phyloP scores from a whole-genome alignment of 1,139 yeast species.

The Blastobotrys apis region DNA sequence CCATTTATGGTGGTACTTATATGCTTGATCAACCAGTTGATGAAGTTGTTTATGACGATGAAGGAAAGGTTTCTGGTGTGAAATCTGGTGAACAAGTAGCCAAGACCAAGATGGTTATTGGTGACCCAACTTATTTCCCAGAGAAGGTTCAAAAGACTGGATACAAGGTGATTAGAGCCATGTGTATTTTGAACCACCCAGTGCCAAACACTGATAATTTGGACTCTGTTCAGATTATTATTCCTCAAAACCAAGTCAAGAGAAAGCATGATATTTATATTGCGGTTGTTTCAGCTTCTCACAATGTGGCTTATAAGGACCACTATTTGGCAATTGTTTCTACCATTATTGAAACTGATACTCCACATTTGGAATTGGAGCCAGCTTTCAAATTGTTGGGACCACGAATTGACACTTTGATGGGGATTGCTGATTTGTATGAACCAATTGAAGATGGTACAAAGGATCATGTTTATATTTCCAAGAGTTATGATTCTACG shows the following conservation, averaged over 20 bases:
- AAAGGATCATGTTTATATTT: slow-evolving; percentile 70
- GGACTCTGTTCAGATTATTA: slow-evolving; percentile 89
- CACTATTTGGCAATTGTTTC: slow-evolving; percentile 91
- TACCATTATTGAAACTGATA: slow-evolving; percentile 88
- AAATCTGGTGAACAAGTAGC: slow-evolving; percentile 89
- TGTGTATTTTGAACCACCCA: slow-evolving; percentile 89
- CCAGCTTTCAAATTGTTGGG: slow-evolving; percentile 94
- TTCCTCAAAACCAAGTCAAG: slow-evolving; percentile 93
- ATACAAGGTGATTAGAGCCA: slow-evolving; percentile 85
- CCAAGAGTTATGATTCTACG: slow-evolving; percentile 88
- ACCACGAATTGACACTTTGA: slow-evolving; percentile 70
- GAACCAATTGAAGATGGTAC: slow-evolving; percentile 86
- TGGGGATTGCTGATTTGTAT: slow-evolving; percentile 90
- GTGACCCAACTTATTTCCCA: slow-evolving; percentile 98
- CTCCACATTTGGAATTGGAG: slow-evolving; percentile 88
- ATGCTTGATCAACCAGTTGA: slow-evolving; percentile 97
- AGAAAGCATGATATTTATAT: slow-evolving; percentile 93
- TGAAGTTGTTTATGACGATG: slow-evolving; percentile 69
- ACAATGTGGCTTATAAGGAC: slow-evolving; percentile 87
- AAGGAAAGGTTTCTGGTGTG: slow-evolving; percentile 77
- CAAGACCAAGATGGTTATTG: slow-evolving; percentile 88
- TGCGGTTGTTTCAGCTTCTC: slow-evolving; percentile 85
- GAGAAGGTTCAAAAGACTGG: slow-evolving; percentile 83
- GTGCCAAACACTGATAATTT: slow-evolving; percentile 76
- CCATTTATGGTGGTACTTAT: slow-evolving; percentile 97